phyloP scores from a whole-genome alignment of 164 flowering plant genomes.

The Vitis labrusca region DNA sequence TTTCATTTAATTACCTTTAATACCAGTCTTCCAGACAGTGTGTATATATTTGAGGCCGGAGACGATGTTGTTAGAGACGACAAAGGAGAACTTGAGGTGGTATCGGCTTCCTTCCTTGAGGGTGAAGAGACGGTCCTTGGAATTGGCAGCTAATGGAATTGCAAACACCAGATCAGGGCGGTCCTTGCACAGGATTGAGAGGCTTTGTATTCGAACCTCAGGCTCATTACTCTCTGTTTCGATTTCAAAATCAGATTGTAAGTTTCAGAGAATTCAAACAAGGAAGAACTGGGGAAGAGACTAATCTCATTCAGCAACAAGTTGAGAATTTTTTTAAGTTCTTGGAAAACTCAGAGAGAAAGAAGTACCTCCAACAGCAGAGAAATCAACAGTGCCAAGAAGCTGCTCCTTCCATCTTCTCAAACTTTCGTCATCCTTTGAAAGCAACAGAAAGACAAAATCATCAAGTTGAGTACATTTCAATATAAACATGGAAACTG shows the following conservation, averaged over 20 bases:
- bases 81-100: slow-evolving; percentile 44
- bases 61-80: slow-evolving; percentile 48
- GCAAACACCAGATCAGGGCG: slow-evolving; percentile 39
- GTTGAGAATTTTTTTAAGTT: no score
- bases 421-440: slow-evolving; percentile 53
- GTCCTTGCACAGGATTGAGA: slow-evolving; percentile 35
- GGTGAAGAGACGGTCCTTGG: slow-evolving; percentile 35
- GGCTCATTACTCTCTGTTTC: slow-evolving; percentile 39
- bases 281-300: no score
- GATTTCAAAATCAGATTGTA: slow-evolving; percentile 4
- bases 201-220: slow-evolving; percentile 45
- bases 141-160: slow-evolving; percentile 34
- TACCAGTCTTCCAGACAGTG: slow-evolving; percentile 56
- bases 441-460: neutral
- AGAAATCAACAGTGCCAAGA: slow-evolving; percentile 48
- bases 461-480: neutral
- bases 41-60: slow-evolving; percentile 55
- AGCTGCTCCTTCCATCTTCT: slow-evolving; percentile 58
- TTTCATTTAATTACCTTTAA: slow-evolving; percentile 30
- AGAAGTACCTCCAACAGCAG: slow-evolving; percentile 41
- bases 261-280: neutral
- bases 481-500: neutral
- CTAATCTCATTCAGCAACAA: no score
- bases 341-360: neutral
- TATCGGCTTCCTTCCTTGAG: slow-evolving; percentile 54